phyloP scores from a whole-genome alignment of 371 early-diverging fungal species.

The Mycotypha africana region DNA sequence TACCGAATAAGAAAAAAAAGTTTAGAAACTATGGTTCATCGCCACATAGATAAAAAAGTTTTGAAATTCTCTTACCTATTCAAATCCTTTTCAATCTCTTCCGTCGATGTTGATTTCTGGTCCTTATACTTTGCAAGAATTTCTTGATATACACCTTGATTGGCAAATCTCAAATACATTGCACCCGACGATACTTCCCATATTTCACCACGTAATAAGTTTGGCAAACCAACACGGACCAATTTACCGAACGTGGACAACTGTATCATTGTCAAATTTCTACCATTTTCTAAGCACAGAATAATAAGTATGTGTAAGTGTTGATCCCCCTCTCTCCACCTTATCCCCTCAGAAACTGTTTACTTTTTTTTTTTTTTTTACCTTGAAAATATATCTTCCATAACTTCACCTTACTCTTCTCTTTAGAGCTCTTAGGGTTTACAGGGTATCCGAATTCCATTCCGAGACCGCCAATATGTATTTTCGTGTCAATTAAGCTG shows the following conservation, averaged over 20 bases:
- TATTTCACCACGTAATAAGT: constrained; percentile 88
- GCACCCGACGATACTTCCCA: constrained; percentile 95
- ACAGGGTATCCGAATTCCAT: constrained; percentile 83
- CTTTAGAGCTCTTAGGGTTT: constrained; percentile 56
- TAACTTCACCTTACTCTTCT: constrained; percentile 63
- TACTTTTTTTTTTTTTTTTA: too few relatives aligned
- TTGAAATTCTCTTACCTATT: constrained; percentile 54
- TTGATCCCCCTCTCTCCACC: too few relatives aligned
- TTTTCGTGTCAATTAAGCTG: constrained; percentile 31
- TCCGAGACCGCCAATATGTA: constrained; percentile 69
- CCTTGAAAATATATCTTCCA: constrained; percentile 78
- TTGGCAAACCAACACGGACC: constrained; percentile 90
- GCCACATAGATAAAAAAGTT: too few relatives aligned
- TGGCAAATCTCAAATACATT: constrained; percentile 80
- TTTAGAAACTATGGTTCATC: too few relatives aligned
- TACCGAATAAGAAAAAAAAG: too few relatives aligned
- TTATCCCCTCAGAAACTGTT: too few relatives aligned
- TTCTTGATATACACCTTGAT: constrained; percentile 76
- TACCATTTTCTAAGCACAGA: constrained; percentile 67
- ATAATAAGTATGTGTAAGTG: too few relatives aligned
- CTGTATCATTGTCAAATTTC: constrained; percentile 84
- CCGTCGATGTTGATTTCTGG: constrained; percentile 67
- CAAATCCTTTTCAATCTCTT: constrained; percentile 98
- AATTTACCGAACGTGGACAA: constrained; percentile 83
- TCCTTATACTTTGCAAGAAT: constrained; percentile 72